Base-by-base conservation (phyloP, 805 yeast species). In the Cyberlindnera mycetangii region DNA sequence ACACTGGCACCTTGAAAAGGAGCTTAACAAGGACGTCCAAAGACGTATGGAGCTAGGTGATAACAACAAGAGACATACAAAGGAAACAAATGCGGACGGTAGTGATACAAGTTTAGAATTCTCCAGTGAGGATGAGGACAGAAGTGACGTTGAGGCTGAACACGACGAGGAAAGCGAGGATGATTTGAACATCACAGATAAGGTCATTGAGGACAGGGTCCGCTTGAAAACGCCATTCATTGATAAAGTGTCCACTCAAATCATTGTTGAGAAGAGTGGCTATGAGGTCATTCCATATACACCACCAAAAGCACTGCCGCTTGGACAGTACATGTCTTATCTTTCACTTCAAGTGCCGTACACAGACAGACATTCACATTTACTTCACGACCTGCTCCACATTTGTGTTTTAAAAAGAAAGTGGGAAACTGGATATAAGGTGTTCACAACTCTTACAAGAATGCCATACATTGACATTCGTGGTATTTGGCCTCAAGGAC, bases 401-500 rank as follows among this genome's bases (percentile, higher is more conserved):
- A 32, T 75, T 10, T 69, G 70, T 44, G 57, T 84, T 4, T 54
- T 75, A 33, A 62, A 70, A 30, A 56, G 66, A 24, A 71, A 79
- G 8, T 85, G 89, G 89, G 53, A 58, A 6, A 36, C 67, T 14
- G 85, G 86, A 0, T 79, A 77, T 53, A 70, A 70, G 42, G 62
- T 78, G 7, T 79, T 79, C 51, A 59, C 77, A 9, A 42, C 78
- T 2, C 57, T 85, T 18, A 57, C 80, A 3, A 59, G 83, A 41
- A 52, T 75, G 1, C 75, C 75, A 1, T 59, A 60, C 1, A 69
- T 77, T 10, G 87, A 84, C 56, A 58, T 82, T 6, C 65, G 79
- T 42, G 62, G 74, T 3, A 56, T 83, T 10, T 85, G 90, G 90
- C 76, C 84, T 0, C 30, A 82, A 1, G 89, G 85, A 0, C 60